Evolutionary conservation across 345 rosid genomes (phyloP), one percentile per base, ranked within the genome.

Genomic region (Boechera retrofracta): DNA sequence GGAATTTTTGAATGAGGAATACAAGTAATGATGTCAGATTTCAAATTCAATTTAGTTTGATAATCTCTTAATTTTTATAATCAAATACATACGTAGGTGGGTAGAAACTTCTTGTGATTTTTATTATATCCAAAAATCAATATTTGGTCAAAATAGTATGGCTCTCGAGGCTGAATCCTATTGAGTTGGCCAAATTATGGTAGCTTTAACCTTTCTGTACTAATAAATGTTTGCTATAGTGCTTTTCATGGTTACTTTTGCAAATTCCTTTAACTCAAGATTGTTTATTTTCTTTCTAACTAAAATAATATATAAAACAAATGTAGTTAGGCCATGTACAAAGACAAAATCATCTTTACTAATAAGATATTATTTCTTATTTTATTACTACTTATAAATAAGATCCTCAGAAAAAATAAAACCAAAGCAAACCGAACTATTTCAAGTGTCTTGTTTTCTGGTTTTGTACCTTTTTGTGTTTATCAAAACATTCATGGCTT

Each of bases 61-160:
- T 69, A 10, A 55, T 69, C 33, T 42, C 4, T 16, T 18, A 1
- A 6, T 58, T 58, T 58, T 71, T 45, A 32, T 58, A 71, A 45
- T 11, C 13, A 44, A 31, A 16, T 47, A 3, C 49, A 8, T 47
- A 33, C 8, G 47, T 65, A n/a, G 53, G 24, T 59, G 45, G 13
- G 6, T 45, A 59, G 67, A 71, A 71, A 59, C 67, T 71, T 71
- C 57, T 71, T 71, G 58, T 56, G 74, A 56, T 69, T 24, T 24
- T 11, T 10, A 9, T 33, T 58, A 4, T 5, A 32, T 16, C 12
- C 3, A 44, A 48, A 33, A 47, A 38, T 36, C 47, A 28, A 49
- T 41, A 52, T 12, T 57, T 42, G 64, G 64, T 69, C 74, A 69
- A 56, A 2, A 0, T 10, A 28, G 42, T 69, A 28, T 69, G 11